Conservation (phyloP, 192 early-diverging fungal genomes). For the Rhizoclosmatium sp. region DNA sequence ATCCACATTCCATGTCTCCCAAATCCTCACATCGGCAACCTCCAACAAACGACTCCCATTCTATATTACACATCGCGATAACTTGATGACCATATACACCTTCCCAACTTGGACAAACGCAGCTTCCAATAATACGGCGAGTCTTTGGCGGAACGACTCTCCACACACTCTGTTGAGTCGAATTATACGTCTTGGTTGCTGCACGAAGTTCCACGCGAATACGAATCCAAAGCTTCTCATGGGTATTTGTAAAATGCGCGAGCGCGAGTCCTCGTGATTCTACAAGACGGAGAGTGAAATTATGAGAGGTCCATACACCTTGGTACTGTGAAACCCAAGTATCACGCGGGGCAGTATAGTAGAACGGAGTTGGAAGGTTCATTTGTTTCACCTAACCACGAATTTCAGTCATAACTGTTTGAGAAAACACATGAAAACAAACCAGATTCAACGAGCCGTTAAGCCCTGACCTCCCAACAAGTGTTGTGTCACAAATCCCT, state of each 20-base stretch:
- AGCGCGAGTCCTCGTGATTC: conserved; percentile 23
- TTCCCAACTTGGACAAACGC: conserved; percentile 32
- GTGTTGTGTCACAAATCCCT: not conserved
- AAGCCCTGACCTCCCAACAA: not conserved
- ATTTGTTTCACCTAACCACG: not conserved
- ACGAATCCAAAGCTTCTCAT: not conserved
- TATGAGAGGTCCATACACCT: not conserved
- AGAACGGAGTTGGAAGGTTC: not conserved
- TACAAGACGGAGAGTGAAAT: conserved; percentile 12
- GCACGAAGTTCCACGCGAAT: not conserved
- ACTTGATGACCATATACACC: conserved; percentile 23
- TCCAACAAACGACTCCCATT: conserved; percentile 20
- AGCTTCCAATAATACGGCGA: conserved; percentile 14
- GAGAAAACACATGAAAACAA: not conserved
- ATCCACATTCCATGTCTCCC: not conserved
- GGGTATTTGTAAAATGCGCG: conserved; percentile 34
- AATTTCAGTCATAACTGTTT: not conserved
- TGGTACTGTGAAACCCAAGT: not conserved
- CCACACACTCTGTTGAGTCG: conserved; percentile 9
- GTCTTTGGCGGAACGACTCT: conserved; percentile 16
- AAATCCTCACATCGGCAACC: not conserved
- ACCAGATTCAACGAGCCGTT: conserved; percentile 8
- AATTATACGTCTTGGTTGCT: conserved; percentile 24
- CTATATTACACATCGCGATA: not conserved
- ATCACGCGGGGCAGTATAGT: not conserved